phyloP scores from a whole-genome alignment of 2,329 filamentous ascomycete genomes.

The Neonectria faginata region DNA sequence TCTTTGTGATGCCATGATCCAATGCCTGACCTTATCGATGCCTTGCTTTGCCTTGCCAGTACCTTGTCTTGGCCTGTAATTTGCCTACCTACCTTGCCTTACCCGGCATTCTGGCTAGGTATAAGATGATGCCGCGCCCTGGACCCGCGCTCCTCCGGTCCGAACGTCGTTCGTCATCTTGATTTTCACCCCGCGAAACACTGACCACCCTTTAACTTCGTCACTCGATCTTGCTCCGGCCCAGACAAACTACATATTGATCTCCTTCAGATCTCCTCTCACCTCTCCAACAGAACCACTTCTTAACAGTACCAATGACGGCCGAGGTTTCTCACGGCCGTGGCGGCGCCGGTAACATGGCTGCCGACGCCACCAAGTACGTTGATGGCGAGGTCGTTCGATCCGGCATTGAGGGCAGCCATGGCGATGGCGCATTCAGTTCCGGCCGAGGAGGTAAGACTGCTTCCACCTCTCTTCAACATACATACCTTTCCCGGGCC shows the following conservation, averaged over 20 bases:
- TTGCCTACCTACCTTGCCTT: background rate
- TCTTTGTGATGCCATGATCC: constrained; percentile 27
- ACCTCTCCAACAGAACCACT: background rate
- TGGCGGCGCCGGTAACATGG: constrained; percentile 72
- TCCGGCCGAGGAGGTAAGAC: constrained; percentile 68
- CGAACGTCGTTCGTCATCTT: constrained; percentile 27
- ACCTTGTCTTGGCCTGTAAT: background rate
- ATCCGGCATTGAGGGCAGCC: constrained; percentile 64
- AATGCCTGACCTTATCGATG: constrained; percentile 31
- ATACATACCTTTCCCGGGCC: constrained; percentile 1
- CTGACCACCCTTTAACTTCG: background rate
- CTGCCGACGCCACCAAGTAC: constrained; percentile 67
- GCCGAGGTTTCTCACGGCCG: constrained; percentile 70
- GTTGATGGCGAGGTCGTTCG: constrained; percentile 72
- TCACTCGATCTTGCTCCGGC: background rate
- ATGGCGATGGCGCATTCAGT: constrained; percentile 69
- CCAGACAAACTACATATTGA: background rate
- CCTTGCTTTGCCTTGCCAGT: constrained; percentile 4
- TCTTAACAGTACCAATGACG: constrained; percentile 45
- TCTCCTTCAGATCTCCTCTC: background rate
- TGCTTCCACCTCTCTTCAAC: constrained; percentile 6
- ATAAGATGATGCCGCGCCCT: constrained; percentile 45
- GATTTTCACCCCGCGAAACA: constrained; percentile 18
- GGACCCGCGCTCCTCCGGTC: constrained; percentile 28
- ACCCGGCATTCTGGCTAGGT: constrained; percentile 14